phyloP scores from a whole-genome alignment of 1,284 basidiomycete species.

The Cryptococcus maquisensis region DNA sequence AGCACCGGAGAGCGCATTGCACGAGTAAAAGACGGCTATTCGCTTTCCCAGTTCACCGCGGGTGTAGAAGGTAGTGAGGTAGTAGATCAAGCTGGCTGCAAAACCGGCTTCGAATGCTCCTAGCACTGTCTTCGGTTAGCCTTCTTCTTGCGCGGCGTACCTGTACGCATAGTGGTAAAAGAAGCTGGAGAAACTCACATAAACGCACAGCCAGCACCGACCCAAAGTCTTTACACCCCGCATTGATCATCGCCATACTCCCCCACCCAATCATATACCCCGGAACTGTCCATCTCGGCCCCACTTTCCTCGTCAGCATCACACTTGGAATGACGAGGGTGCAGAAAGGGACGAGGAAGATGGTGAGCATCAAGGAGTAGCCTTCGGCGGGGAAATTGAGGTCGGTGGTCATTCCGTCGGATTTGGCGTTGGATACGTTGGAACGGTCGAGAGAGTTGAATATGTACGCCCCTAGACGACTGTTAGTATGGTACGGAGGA shows the following conservation, averaged over 20 bases:
- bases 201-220: conserved; percentile 18
- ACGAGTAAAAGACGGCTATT: conserved; percentile 22
- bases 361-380: conserved; percentile 19
- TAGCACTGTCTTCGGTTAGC: conserved; percentile 6
- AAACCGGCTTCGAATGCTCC: conserved; percentile 25
- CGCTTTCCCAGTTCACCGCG: conserved; percentile 20
- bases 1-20: conserved; percentile 21
- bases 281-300: conserved; percentile 23
- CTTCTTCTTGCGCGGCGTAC: not conserved
- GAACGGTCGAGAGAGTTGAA: conserved; percentile 32
- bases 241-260: conserved; percentile 22
- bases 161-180: too few relatives aligned
- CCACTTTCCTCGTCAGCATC: conserved; percentile 25
- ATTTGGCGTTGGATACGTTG: conserved; percentile 36
- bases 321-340: conserved; percentile 19
- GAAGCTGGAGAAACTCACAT: conserved; percentile 7
- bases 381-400: conserved; percentile 27
- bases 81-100: conserved; percentile 19
- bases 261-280: conserved; percentile 29
- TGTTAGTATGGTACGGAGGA: not conserved
- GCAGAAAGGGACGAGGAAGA: conserved; percentile 24
- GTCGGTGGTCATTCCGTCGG: conserved; percentile 27
- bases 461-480: conserved; percentile 14
- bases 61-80: conserved; percentile 22
- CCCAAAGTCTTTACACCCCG: conserved; percentile 19